Base-by-base conservation (phyloP, 108 stramenopile genomes). In the Cyclotella kingstonii region DNA sequence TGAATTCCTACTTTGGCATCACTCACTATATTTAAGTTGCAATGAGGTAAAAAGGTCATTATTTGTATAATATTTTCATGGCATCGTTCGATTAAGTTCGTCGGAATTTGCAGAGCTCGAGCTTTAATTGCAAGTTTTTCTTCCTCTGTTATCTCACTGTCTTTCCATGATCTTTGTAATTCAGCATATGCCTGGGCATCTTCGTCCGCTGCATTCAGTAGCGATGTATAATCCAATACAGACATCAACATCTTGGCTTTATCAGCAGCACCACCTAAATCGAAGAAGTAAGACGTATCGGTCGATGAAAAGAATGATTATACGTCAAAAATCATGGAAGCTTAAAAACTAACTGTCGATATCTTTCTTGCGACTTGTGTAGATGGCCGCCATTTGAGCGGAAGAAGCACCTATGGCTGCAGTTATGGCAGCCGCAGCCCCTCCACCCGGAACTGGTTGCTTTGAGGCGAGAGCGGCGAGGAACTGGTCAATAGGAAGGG, bases 1-100 rank as follows among this genome's bases (percentile, higher is more conserved):
- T 89, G 88, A 42, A 89, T 80, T 25, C 88, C 88, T 15, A 86
- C 88, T 53, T 86, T 86, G 19, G 88, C 88, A 79, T 89, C 88
- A 5, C 81, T 82, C 22, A 77, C 77, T 27, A 89, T 89, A 36
- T 84, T 89, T 9, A 76, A 63, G 57, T 89, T 89, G 67, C 88
- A 89, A 54, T 83, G 64, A 9, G 84, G 88, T 52, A 89, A 64
- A 67, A 89, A 89, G 17, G 70, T 68, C 42, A 81, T 41, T 19
- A 89, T 80, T 5, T 54, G 47, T 2, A 83, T 14, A 45, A 89
- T 84, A 41, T 77, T 66, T 39, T 28, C 8, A 53, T 89, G 85
- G 45, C 88, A 89, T 14, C 44, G 26, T 51, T 86, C 85, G 44
- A 89, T 11, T 23, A 89, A 60, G 17, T 51, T 45, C 1, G 76